Evolutionary conservation across 2,329 filamentous ascomycete genomes (phyloP).

Genomic region (Penicillium sp.): DNA sequence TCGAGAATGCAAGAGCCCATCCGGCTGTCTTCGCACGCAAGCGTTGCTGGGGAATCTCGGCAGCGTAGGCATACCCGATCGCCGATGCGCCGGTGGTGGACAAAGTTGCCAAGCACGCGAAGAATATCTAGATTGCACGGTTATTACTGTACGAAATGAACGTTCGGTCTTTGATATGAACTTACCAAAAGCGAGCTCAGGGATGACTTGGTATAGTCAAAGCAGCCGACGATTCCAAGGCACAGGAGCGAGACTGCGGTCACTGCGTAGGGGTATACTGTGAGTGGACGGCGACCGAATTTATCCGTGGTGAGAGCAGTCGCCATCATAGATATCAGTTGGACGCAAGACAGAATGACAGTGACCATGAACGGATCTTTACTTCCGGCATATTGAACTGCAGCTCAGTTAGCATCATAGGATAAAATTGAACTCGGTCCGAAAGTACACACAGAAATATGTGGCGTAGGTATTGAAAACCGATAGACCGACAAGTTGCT

Average conservation of each 20-base stretch:
- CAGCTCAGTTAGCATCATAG: neutral
- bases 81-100: constrained; percentile 49
- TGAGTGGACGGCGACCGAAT: constrained; percentile 44
- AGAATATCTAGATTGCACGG: constrained; percentile 42
- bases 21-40: constrained; percentile 46
- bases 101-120: constrained; percentile 48
- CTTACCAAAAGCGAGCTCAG: constrained; percentile 44
- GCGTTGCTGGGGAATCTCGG: constrained; percentile 47
- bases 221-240: constrained; percentile 47
- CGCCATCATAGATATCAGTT: constrained; percentile 48
- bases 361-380: constrained; percentile 49
- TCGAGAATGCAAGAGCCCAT: constrained; percentile 46
- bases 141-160: neutral
- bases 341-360: constrained; percentile 47
- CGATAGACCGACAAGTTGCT: constrained; percentile 46
- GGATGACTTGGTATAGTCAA: constrained; percentile 40
- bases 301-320: constrained; percentile 41
- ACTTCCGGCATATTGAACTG: constrained; percentile 48
- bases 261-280: constrained; percentile 45
- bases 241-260: constrained; percentile 42
- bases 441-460: constrained; percentile 42
- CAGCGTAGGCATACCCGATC: constrained; percentile 50
- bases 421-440: neutral
- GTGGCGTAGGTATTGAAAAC: constrained; percentile 47
- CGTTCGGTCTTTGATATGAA: neutral